Evolutionary conservation across 2,329 filamentous ascomycete species (phyloP), one percentile per base, ranked within the genome.

Genomic region (Monosporascus cannonballus): DNA sequence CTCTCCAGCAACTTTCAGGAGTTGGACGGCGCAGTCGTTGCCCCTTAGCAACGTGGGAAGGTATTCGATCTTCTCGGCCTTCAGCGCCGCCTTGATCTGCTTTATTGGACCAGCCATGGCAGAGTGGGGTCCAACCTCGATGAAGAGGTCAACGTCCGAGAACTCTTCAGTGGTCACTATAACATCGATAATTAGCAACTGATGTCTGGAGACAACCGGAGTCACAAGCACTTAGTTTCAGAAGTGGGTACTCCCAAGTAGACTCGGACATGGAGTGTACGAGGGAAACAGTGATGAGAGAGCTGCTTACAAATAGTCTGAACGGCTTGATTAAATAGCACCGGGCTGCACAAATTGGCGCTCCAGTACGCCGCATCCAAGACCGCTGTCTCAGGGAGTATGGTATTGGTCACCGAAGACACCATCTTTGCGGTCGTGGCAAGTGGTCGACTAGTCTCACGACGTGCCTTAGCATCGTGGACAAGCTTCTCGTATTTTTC

Each of bases 61-160:
- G 48, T 67, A 64, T 4, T 56, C 52, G 17, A 63, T 30, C 17
- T 52, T 47, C 36, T 41, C 48, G 27, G 55, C n/a, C 36, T 59
- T 54, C 34, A 60, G 50, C 3, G 52, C 52, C 9, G 55, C 51
- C n/a, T 65, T 61, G 39, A 73, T 55, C 17, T 75, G 64, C 52
- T 71, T 71, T n/a, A 66, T 52, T n/a, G 69, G 64, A 0, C 66
- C 60, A 3, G 62, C 51, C 15, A 67, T 57, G 11, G 65, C 65
- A 0, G 67, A 67, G 50, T 73, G 67, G 0, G 63, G 64, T 41
- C 69, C 70, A 18, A 44, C 18, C 18, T 44, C 41, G 6, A 44
- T 44, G 8, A 44, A 11, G 18, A 44, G n/a, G 18, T 44, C 41
- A 4, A 44, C 3, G 3, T 4, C 41, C 2, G 41, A 7, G 18